A percentile compares a stretch with the other conserved stretches of the same genome.
phyloP scores from a whole-genome alignment of 192 early-diverging fungal genomes.

The Coemansia sp. region DNA sequence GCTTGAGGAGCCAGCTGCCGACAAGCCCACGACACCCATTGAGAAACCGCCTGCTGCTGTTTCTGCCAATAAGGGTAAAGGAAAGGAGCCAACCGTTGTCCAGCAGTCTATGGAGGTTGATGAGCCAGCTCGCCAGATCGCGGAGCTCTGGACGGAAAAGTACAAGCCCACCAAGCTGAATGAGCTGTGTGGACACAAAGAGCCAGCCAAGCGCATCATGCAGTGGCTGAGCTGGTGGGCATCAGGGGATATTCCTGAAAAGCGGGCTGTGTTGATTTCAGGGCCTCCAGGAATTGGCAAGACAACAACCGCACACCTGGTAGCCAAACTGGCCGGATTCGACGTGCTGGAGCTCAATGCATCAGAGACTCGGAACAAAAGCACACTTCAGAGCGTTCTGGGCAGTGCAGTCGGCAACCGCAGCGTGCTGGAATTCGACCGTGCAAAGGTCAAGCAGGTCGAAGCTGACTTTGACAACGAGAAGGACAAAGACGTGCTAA shows the following conservation, averaged over 20 bases:
- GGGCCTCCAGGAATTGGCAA: slow-evolving; percentile 99
- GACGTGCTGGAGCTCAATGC: slow-evolving; percentile 94
- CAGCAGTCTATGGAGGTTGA: background rate
- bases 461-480: slow-evolving; percentile 28
- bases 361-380: slow-evolving; percentile 92
- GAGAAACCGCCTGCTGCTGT: background rate
- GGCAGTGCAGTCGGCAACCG: slow-evolving; percentile 59
- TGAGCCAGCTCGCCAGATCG: background rate
- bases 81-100: background rate
- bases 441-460: slow-evolving; percentile 17
- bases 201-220: slow-evolving; percentile 62
- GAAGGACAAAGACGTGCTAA: slow-evolving; percentile 21
- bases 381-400: slow-evolving; percentile 63
- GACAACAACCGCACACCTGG: slow-evolving; percentile 92
- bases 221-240: slow-evolving; percentile 80
- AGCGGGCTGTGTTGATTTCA: slow-evolving; percentile 74
- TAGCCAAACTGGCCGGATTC: slow-evolving; percentile 74
- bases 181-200: slow-evolving; percentile 89
- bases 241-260: slow-evolving; percentile 16
- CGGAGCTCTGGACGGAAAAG: slow-evolving; percentile 89
- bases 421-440: slow-evolving; percentile 60
- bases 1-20: background rate
- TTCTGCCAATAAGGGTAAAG: background rate
- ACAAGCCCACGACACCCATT: background rate
- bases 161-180: slow-evolving; percentile 76